Base-by-base conservation (phyloP, 2,329 filamentous ascomycete genomes). In the Fusarium duplospermum region DNA sequence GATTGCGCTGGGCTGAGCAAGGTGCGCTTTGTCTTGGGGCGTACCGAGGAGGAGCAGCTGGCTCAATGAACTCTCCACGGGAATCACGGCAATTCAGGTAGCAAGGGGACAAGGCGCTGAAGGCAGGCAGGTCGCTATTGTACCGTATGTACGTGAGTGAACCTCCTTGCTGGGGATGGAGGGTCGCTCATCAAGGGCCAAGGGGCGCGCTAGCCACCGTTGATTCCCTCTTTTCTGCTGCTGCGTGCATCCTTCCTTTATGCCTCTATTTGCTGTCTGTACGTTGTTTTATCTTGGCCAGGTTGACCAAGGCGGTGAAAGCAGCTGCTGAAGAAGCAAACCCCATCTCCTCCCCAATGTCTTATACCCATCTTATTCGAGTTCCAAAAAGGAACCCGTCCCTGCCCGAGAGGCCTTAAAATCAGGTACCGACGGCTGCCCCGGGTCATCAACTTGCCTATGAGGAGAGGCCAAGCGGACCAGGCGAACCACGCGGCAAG, bases 201-300 rank as follows among this genome's bases (percentile, higher is more conserved):
- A 73, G 65, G 66, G 58, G 71, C 63, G 74, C 73, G 73, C 76
- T 77, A 78, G 58, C 57, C 66, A 56, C 67, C 76, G 74, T 78
- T 76, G 64, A 70, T 75, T 74, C 67, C 54, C 62, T 66, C 50
- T 61, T 66, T 72, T 60, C 58, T 42, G 54, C 64, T 65, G 60
- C 38, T 47, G 66, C 58, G 22, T 56, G 36, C 62, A 67, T 67
- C 69, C 62, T 70, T 69, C 68, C 36, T 61, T 72, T 57, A 67
- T 57, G 64, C 57, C 47, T 58, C 54, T 27, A 24, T 61, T 54
- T 67, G 65, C 29, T 22, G 9, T 52, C 20, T 45, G 36, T 42
- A 47, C 45, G 11, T 22, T 29, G 9, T 47, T 61, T 31, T 50
- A 50, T 50, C 45, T 50, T 29, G 24, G 45, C 45, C 29, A n/a